Evolutionary conservation across 1,139 yeast species (phyloP).

Genomic region (Saccharomyces hybrid): DNA sequence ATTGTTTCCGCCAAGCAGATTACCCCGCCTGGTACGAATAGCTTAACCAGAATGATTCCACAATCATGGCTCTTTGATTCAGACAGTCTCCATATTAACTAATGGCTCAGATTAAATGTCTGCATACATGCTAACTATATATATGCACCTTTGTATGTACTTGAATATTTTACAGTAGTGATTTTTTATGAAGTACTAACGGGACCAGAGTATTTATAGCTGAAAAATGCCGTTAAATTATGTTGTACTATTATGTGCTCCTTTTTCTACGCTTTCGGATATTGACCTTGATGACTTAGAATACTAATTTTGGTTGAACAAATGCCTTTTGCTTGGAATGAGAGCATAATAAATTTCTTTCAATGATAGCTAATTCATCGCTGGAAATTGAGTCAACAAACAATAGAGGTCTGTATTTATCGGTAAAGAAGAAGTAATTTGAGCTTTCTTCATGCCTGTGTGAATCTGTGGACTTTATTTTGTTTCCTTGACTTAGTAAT

Average conservation of each 20-base stretch:
- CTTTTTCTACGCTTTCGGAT: neutral
- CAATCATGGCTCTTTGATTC: neutral
- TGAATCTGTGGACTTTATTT: constrained; percentile 27
- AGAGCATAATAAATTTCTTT: constrained; percentile 54
- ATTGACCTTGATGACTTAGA: constrained; percentile 30
- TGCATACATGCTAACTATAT: neutral
- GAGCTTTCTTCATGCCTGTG: constrained; percentile 28
- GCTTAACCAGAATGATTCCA: neutral
- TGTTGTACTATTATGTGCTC: neutral
- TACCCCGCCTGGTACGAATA: neutral
- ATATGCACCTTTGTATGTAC: neutral
- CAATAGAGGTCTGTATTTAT: constrained; percentile 69
- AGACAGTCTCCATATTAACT: neutral
- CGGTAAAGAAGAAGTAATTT: constrained; percentile 65
- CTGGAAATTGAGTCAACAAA: constrained; percentile 51
- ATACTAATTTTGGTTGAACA: constrained; percentile 57
- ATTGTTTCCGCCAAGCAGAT: neutral
- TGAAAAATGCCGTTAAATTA: neutral
- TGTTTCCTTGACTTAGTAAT: constrained; percentile 11
- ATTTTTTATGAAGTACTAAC: neutral
- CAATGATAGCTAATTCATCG: constrained; percentile 61
- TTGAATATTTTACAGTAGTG: neutral
- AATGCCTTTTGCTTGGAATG: constrained; percentile 63
- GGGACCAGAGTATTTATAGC: neutral
- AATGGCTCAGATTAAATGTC: neutral